Conservation (phyloP, 257 asterid genomes). For the Galeopsis tetrahit region DNA sequence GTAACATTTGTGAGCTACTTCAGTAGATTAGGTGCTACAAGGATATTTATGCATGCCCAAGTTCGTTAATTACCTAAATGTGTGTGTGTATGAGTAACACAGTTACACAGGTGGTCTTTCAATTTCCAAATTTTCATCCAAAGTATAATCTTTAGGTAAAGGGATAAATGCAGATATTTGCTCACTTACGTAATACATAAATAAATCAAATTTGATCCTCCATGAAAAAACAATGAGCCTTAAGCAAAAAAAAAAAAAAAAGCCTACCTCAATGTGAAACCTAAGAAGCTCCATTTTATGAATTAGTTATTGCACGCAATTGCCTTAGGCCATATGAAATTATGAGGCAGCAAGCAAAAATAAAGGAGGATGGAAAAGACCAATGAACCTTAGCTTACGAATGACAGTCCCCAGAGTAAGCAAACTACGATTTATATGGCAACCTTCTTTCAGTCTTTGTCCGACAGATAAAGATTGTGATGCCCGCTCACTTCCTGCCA, state of each 20-base stretch:
- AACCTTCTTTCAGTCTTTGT: conserved; percentile 78
- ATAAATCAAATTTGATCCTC: background rate
- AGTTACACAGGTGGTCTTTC: background rate
- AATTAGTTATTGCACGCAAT: background rate
- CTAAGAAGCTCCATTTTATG: conserved; percentile 28
- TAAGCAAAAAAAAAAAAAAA: conserved; percentile 1
- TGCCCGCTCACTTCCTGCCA: conserved; percentile 93
- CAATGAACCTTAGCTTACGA: conserved; percentile 58
- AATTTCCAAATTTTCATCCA: conserved; percentile 15
- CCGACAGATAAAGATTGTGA: conserved; percentile 76
- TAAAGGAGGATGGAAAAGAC: conserved; percentile 16
- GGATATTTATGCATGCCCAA: conserved; percentile 21
- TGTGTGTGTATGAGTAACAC: background rate
- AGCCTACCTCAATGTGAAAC: conserved; percentile 8
- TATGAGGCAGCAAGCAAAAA: conserved; percentile 14
- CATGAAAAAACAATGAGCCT: background rate
- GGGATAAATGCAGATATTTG: conserved; percentile 16
- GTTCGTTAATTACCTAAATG: conserved; percentile 5
- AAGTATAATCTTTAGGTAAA: conserved; percentile 5
- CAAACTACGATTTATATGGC: conserved; percentile 91
- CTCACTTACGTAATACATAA: background rate
- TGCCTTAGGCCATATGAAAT: conserved; percentile 7
- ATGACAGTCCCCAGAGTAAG: conserved; percentile 67
- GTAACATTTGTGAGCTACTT: conserved; percentile 14
- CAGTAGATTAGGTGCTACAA: conserved; percentile 7